phyloP scores from a whole-genome alignment of 2,329 filamentous ascomycete genomes.

The Karstenula rhodostoma region DNA sequence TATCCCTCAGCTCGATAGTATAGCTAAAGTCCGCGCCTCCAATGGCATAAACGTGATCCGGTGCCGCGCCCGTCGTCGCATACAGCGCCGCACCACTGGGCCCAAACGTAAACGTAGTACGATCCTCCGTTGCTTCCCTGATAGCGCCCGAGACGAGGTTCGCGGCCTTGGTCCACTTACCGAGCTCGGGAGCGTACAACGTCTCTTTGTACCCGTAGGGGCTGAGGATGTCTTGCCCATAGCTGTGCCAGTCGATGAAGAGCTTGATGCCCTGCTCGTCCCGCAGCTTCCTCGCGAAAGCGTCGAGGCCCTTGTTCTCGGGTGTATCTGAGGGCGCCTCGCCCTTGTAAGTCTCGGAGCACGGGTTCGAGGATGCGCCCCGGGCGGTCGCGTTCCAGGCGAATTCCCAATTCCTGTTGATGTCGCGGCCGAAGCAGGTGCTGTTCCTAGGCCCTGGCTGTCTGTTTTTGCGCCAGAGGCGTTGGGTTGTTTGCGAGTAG shows the following conservation, averaged over 20 bases:
- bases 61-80: conserved; percentile 56
- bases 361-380: conserved; percentile 41
- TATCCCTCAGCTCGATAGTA: conserved; percentile 59
- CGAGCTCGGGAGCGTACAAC: conserved; percentile 56
- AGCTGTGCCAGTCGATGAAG: conserved; percentile 71
- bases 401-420: conserved; percentile 47
- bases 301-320: conserved; percentile 51
- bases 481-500: conserved; percentile 43
- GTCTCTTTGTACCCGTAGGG: conserved; percentile 67
- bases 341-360: conserved; percentile 42
- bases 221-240: conserved; percentile 66
- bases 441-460: conserved; percentile 40
- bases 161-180: conserved; percentile 60
- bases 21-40: conserved; percentile 54
- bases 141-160: conserved; percentile 59
- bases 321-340: conserved; percentile 36
- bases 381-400: conserved; percentile 37
- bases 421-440: conserved; percentile 43
- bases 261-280: conserved; percentile 61
- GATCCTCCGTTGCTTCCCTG: conserved; percentile 48
- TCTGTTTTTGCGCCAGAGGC: conserved; percentile 47
- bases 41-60: conserved; percentile 54
- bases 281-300: conserved; percentile 55
- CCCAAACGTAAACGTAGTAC: conserved; percentile 52
- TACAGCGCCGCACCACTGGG: conserved; percentile 68